Evolutionary conservation across 2,329 filamentous ascomycete genomes (phyloP).

Genomic region (Aspergillus sp.): DNA sequence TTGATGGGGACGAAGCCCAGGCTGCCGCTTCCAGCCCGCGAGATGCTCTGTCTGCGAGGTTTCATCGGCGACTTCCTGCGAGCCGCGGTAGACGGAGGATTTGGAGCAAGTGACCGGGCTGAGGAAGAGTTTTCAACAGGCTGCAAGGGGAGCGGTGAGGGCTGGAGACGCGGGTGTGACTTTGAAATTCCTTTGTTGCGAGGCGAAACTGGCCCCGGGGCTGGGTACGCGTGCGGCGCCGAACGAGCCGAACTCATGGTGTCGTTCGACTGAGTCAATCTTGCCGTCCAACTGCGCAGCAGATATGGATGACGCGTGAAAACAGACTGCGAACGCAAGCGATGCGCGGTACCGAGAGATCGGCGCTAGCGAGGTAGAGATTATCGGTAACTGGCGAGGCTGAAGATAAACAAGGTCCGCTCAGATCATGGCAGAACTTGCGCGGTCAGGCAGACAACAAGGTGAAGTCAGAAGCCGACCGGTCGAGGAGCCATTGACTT

Average conservation of each 20-base stretch:
- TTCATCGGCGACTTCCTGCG: slow-evolving; percentile 62
- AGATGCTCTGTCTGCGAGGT: slow-evolving; percentile 45
- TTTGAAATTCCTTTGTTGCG: slow-evolving; percentile 25
- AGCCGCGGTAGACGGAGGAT: slow-evolving; percentile 44
- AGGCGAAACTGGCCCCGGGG: slow-evolving; percentile 45
- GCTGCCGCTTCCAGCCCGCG: slow-evolving; percentile 49
- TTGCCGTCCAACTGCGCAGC: background rate
- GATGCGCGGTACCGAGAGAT: slow-evolving; percentile 6
- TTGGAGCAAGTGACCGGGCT: slow-evolving; percentile 57
- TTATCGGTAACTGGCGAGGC: background rate
- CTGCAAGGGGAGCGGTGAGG: slow-evolving; percentile 43
- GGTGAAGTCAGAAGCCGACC: slow-evolving; percentile 8
- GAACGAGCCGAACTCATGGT: slow-evolving; percentile 33
- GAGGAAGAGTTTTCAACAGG: slow-evolving; percentile 31
- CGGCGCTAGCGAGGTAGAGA: slow-evolving; percentile 1
- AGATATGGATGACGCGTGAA: slow-evolving; percentile 3
- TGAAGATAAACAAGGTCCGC: background rate
- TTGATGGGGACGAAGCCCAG: slow-evolving; percentile 53
- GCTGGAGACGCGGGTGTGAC: slow-evolving; percentile 38
- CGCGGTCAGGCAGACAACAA: slow-evolving; percentile 5
- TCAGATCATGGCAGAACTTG: slow-evolving; percentile 2
- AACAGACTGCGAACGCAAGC: background rate
- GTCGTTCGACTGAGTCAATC: slow-evolving; percentile 6
- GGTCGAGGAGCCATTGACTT: slow-evolving; percentile 7
- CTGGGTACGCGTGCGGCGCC: slow-evolving; percentile 47